phyloP scores from a whole-genome alignment of 1,139 yeast genomes.

The Pichia kudriavzevii region DNA sequence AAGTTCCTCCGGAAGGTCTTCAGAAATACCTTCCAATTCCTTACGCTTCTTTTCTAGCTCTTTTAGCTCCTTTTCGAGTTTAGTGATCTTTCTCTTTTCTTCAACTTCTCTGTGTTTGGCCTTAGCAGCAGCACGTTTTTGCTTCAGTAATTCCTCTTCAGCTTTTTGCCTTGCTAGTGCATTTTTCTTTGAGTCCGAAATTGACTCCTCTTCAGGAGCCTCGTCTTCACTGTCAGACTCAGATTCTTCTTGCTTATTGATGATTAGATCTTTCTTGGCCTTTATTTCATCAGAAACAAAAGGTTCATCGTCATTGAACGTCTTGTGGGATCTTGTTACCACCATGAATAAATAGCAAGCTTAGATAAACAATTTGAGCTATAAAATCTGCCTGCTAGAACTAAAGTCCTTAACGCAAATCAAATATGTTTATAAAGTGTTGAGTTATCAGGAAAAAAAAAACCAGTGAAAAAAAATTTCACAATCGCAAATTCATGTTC shows the following conservation, averaged over 20 bases:
- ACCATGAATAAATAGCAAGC: constrained; percentile 2
- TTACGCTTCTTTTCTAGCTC: constrained; percentile 37
- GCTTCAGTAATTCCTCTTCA: constrained; percentile 30
- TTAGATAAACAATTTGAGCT: not conserved
- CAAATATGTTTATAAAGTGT: not conserved
- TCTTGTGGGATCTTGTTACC: constrained; percentile 10
- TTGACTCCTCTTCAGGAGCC: constrained; percentile 29
- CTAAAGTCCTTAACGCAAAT: not conserved
- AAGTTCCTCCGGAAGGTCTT: constrained; percentile 39
- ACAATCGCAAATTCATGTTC: not conserved
- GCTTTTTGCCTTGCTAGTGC: constrained; percentile 33
- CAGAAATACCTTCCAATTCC: constrained; percentile 23
- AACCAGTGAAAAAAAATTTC: not conserved
- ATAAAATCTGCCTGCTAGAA: not conserved
- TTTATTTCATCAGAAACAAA: constrained; percentile 1
- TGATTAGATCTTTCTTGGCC: constrained; percentile 4
- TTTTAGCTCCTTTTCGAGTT: constrained; percentile 30
- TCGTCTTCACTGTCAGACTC: constrained; percentile 23
- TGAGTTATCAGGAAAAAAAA: not conserved
- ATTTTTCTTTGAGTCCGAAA: constrained; percentile 14
- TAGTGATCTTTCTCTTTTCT: constrained; percentile 31
- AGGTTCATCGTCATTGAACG: constrained; percentile 6
- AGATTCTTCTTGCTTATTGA: constrained; percentile 7
- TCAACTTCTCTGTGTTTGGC: constrained; percentile 45
- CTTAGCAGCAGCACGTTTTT: constrained; percentile 31